phyloP scores from a whole-genome alignment of 257 asterid genomes.

The Plectranthus barbatus region DNA sequence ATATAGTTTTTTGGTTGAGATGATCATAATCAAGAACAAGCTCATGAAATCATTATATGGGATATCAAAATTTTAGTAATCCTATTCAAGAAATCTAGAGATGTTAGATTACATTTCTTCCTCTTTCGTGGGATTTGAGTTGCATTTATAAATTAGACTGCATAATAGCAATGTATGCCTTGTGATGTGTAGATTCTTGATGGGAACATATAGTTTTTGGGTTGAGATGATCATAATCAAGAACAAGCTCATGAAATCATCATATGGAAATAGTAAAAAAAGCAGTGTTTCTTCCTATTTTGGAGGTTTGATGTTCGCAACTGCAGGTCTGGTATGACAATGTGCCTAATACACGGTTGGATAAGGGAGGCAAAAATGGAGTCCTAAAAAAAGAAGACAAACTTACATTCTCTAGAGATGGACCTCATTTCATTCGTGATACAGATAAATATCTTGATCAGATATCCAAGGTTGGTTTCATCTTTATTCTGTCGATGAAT shows the following conservation, averaged over 20 bases:
- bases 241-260: background rate
- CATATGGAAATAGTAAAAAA: background rate
- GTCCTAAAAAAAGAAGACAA: constrained; percentile 29
- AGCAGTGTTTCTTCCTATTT: background rate
- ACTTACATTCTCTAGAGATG: constrained; percentile 27
- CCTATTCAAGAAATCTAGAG: background rate
- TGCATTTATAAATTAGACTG: background rate
- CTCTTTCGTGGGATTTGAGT: background rate
- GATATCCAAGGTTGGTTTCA: constrained; percentile 43
- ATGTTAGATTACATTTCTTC: background rate
- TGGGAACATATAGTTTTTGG: background rate
- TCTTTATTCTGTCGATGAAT: background rate
- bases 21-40: background rate
- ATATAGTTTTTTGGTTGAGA: background rate
- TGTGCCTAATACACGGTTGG: constrained; percentile 24
- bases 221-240: background rate
- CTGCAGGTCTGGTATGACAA: constrained; percentile 52
- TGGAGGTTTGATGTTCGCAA: background rate
- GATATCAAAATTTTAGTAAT: background rate
- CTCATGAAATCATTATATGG: background rate
- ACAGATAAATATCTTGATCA: constrained; percentile 36
- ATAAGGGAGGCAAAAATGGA: constrained; percentile 17
- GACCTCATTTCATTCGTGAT: constrained; percentile 26
- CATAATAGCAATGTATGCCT: background rate
- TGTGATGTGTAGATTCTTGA: background rate